Conservation (phyloP, 2,329 filamentous ascomycete species). For the Aspergillus alliaceus region DNA sequence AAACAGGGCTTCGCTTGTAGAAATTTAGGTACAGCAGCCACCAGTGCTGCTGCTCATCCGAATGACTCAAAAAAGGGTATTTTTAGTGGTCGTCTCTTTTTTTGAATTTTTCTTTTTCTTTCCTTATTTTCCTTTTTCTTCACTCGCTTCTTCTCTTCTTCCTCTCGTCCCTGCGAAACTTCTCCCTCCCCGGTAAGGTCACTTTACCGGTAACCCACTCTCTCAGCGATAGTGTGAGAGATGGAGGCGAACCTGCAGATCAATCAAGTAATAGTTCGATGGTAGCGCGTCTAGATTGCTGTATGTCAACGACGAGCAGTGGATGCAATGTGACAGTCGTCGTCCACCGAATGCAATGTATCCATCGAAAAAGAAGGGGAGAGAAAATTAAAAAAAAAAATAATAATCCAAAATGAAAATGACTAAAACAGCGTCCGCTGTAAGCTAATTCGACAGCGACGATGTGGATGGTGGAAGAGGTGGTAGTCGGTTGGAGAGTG, state of each 20-base stretch:
- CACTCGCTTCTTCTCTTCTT: background rate
- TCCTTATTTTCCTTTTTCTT: background rate
- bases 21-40: conserved; percentile 24
- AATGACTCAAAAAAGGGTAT: conserved; percentile 22
- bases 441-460: background rate
- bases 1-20: conserved; percentile 22
- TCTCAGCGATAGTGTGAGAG: conserved; percentile 16
- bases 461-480: background rate
- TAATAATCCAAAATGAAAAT: background rate
- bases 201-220: conserved; percentile 17
- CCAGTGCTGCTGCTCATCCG: conserved; percentile 18
- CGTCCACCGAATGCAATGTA: conserved; percentile 31
- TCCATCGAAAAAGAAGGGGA: conserved; percentile 32
- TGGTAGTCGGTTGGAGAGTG: background rate
- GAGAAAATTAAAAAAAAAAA: background rate
- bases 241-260: conserved; percentile 29
- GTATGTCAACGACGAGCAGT: conserved; percentile 33
- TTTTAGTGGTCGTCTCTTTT: conserved; percentile 6
- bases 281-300: conserved; percentile 25
- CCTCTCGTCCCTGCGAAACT: conserved; percentile 3
- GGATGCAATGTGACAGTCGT: conserved; percentile 22
- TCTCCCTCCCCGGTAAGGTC: conserved; percentile 7
- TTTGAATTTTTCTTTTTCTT: background rate
- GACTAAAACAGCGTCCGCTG: background rate
- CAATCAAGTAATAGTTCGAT: conserved; percentile 27